Percentiles rank a stretch among this genome's conserved stretches.
These are phyloP conservation scores for Mycena olivaceomarginata DNA, from an alignment of 768 basidiomycete genomes.

Conservation along the genomic window DNA sequence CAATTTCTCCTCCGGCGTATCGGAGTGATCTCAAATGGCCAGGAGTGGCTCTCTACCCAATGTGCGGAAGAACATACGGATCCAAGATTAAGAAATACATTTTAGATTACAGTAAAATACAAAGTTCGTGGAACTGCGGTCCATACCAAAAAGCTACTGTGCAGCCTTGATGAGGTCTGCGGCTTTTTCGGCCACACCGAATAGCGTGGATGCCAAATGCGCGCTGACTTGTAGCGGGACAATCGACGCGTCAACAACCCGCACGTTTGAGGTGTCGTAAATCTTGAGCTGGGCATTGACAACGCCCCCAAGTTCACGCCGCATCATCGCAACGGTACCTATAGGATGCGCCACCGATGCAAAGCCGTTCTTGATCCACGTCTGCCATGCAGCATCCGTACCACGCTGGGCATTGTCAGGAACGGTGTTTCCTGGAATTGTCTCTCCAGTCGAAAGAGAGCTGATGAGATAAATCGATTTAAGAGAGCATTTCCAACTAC, in stretches of 20 bases:
- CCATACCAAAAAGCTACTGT: conserved; percentile 35
- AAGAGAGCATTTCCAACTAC: conserved; percentile 16
- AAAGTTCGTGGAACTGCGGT: too few relatives aligned
- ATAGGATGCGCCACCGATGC: conserved; percentile 70
- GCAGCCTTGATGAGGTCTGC: conserved; percentile 70
- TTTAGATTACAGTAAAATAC: too few relatives aligned
- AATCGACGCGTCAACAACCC: conserved; percentile 72
- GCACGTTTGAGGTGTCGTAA: conserved; percentile 69
- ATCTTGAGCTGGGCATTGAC: conserved; percentile 67
- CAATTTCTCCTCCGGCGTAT: too few relatives aligned
- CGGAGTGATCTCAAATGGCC: too few relatives aligned
- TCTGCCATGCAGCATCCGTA: conserved; percentile 65
- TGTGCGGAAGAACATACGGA: too few relatives aligned
- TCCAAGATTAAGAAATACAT: too few relatives aligned
- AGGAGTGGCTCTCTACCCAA: too few relatives aligned
- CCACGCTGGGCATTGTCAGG: conserved; percentile 67
- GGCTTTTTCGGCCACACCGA: conserved; percentile 73
- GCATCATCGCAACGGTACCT: conserved; percentile 67
- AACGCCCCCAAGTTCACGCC: conserved; percentile 62
- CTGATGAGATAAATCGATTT: conserved; percentile 38
- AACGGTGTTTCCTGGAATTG: conserved; percentile 61
- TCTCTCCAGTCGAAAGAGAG: conserved; percentile 63
- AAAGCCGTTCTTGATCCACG: conserved; percentile 66
- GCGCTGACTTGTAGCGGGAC: conserved; percentile 70
- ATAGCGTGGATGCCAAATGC: conserved; percentile 67